Evolutionary conservation across 2,329 filamentous ascomycete genomes (phyloP), one percentile per base, ranked within the genome.

Genomic region (Penicillium vulpinum): DNA sequence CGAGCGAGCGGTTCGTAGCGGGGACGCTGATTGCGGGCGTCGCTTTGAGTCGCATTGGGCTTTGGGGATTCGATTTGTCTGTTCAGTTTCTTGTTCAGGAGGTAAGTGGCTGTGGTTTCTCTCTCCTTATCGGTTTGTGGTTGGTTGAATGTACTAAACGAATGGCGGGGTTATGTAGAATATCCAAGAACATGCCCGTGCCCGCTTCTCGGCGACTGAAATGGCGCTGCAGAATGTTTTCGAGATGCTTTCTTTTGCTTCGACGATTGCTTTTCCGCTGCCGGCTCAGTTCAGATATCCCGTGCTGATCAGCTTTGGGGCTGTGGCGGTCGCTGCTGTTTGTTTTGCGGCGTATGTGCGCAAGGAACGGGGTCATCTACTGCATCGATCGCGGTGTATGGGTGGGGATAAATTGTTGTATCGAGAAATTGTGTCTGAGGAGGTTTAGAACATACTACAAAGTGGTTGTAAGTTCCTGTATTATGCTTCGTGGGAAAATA

Each of bases 191-290:
- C 72, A 78, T n/a, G 70, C 78, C 38, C 83, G 89, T n/a, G 89
- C 87, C 1, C 75, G 80, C 0, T 92, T 92, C 63, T 91, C 88
- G 0, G 78, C 87, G 0, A 81, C 85, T 8, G 89, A 92, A 70
- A 82, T 85, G 9, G 81, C 85, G 0, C 79, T 86, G 38, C 89
- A 92, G 68, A 91, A 86, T 59, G 62, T 83, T 0, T 91, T 90
- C 59, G 88, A 92, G 70, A 78, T 91, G 46, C 71, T 86, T 1
- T 86, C 88, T 0, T 91, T 85, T 66, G 79, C 79, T 0, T 80
- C 81, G 0, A 92, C 89, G 0, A 85, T 90, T 57, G 67, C 87
- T 4, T 90, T 87, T 59, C 78, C 83, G 1, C 74, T 76, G 0
- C 88, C 88, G 0, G 78, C 82, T 4, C 80, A 89, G 64, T 92